These are phyloP conservation scores for Raffaelea albimanens DNA, from an alignment of 2,329 filamentous ascomycete genomes.

Conservation along the genomic window DNA sequence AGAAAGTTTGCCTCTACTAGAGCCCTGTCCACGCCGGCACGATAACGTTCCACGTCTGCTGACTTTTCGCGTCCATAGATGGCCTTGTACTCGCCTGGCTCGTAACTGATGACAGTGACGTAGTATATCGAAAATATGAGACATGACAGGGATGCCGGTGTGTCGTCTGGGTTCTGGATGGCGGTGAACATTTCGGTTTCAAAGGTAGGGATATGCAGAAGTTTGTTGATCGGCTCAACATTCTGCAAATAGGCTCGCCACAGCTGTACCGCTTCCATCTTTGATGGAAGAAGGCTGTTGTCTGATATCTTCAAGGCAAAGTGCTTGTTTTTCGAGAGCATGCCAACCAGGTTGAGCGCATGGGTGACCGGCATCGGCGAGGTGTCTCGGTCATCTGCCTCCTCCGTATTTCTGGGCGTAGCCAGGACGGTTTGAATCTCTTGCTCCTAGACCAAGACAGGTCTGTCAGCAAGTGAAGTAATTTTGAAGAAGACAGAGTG, in stretches of 20 bases:
- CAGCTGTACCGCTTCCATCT: slow-evolving; percentile 10
- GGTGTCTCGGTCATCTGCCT: background rate
- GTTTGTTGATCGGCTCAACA: slow-evolving; percentile 14
- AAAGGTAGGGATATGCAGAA: slow-evolving; percentile 14
- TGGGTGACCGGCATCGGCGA: background rate
- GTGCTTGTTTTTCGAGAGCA: slow-evolving; percentile 1
- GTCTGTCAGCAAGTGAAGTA: background rate
- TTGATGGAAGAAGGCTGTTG: slow-evolving; percentile 9
- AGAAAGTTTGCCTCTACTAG: slow-evolving; percentile 14
- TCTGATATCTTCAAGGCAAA: background rate
- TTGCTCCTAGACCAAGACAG: slow-evolving; percentile 13
- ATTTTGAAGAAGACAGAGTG: background rate
- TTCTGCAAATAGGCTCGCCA: slow-evolving; percentile 13
- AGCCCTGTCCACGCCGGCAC: slow-evolving; percentile 11
- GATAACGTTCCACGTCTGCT: slow-evolving; percentile 8
- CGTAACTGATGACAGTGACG: slow-evolving; percentile 9
- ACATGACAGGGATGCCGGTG: slow-evolving; percentile 5
- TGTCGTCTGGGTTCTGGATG: slow-evolving; percentile 8
- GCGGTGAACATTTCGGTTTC: slow-evolving; percentile 13
- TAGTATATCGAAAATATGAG: slow-evolving; percentile 15
- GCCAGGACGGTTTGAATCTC: slow-evolving; percentile 13
- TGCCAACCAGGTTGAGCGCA: slow-evolving; percentile 8
- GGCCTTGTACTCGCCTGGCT: slow-evolving; percentile 9
- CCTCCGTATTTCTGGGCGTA: slow-evolving; percentile 3
- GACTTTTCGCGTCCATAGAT: slow-evolving; percentile 12